Evolutionary conservation across 495 filamentous ascomycete species (phyloP).

Genomic region (Trichoderma asperelloides): DNA sequence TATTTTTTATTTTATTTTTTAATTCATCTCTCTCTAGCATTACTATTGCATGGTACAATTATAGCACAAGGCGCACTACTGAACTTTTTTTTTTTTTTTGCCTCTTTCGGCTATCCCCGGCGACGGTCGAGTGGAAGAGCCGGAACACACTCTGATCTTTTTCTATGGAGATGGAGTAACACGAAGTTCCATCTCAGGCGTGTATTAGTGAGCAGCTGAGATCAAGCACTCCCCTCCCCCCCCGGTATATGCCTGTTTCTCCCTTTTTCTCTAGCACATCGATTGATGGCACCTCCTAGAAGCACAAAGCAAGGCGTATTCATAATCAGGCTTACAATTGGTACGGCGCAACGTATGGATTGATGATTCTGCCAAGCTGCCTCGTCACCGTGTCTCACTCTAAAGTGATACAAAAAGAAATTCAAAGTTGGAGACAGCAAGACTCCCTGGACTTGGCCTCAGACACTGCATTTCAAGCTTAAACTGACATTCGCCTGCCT

Average conservation of each 20-base stretch:
- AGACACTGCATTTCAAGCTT: slow-evolving; percentile 5
- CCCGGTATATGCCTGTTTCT: no score
- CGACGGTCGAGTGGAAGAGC: slow-evolving; percentile 1
- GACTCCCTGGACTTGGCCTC: not conserved
- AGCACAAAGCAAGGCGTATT: no score
- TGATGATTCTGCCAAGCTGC: not conserved
- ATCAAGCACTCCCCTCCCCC: no score
- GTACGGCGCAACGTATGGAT: no score
- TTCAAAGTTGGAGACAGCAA: not conserved
- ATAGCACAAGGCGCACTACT: not conserved
- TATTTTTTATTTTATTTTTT: not conserved
- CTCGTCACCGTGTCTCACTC: not conserved
- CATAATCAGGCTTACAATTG: no score
- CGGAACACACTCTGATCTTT: not conserved
- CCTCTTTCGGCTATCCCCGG: slow-evolving; percentile 2
- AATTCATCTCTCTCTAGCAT: not conserved
- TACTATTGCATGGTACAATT: not conserved
- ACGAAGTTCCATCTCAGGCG: no score
- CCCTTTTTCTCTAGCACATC: no score
- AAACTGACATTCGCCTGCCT: not conserved
- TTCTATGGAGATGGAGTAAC: no score
- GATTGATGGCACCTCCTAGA: no score
- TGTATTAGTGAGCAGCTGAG: no score
- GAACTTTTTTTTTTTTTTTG: not conserved
- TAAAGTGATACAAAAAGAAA: not conserved